Conservation (phyloP, 1,284 basidiomycete genomes). For the Cutaneotrichosporon spelunceum region DNA sequence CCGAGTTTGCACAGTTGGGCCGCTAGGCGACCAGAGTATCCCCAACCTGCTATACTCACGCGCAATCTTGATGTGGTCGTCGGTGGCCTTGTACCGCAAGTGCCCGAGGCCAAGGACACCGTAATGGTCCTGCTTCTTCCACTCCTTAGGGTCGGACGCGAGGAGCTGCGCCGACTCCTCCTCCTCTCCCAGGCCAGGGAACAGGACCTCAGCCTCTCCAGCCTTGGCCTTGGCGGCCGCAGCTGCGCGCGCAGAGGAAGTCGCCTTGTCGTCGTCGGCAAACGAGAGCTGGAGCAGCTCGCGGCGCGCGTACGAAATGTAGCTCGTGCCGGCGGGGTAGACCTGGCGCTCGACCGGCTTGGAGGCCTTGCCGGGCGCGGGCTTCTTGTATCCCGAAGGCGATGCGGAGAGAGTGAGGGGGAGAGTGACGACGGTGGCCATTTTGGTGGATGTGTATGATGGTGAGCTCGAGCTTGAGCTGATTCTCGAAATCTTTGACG, state of each 20-base stretch:
- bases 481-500: background rate
- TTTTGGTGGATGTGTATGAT: slow-evolving; percentile 21
- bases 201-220: slow-evolving; percentile 62
- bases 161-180: slow-evolving; percentile 72
- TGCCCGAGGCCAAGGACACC: slow-evolving; percentile 90
- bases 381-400: slow-evolving; percentile 48
- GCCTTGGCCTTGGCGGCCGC: slow-evolving; percentile 61
- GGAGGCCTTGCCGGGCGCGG: slow-evolving; percentile 45
- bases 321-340: slow-evolving; percentile 79
- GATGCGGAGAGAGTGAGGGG: slow-evolving; percentile 46
- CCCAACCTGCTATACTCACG: slow-evolving; percentile 64
- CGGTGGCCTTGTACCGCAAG: slow-evolving; percentile 80
- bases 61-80: slow-evolving; percentile 93
- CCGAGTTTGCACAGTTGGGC: too few relatives aligned
- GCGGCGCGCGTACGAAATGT: slow-evolving; percentile 73
- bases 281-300: slow-evolving; percentile 72
- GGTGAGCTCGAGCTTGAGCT: slow-evolving; percentile 1
- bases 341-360: slow-evolving; percentile 55
- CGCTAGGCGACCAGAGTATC: too few relatives aligned
- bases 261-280: slow-evolving; percentile 65
- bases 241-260: slow-evolving; percentile 49
- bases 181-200: slow-evolving; percentile 91
- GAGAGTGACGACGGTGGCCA: slow-evolving; percentile 49
- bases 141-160: slow-evolving; percentile 87
- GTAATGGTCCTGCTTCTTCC: slow-evolving; percentile 99